Base-by-base conservation (phyloP, 2,329 filamentous ascomycete species). In the Paecilomyces sp. region DNA sequence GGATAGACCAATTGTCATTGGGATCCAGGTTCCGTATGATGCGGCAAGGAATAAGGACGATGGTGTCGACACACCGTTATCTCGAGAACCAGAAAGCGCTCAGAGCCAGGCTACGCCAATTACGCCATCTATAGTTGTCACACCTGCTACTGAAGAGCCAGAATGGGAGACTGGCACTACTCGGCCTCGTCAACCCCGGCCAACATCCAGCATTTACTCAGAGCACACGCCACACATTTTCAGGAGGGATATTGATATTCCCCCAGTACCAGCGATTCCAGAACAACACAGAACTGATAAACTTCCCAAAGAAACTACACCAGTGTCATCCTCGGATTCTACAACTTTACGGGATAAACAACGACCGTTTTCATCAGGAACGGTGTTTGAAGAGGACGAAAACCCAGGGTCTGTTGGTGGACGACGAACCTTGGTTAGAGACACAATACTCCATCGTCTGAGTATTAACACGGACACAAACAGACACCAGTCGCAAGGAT, bases 51-150 rank as follows among this genome's bases (percentile, higher is more conserved):
- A 65, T 25, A 57, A 61, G 18, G 60, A 64, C 0, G 62, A 67
- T 24, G 63, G 61, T 47, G 58, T 56, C 36, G 61, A 58, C 31
- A 61, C 33, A 50, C 53, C 50, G 33, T 59, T 30, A 25, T 33
- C 63, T 13, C 68, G 61, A 58, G 72, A 68, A 30, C 56, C 63
- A 13, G 70, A 75, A 34, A 68, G 68, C 61, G 63, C 67, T 30
- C 63, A 66, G 6, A 69, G 66, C 30, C 68, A 68, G 58, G 64
- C 65, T 12, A 76, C 76, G 2, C 76, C 77, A 1, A 68, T 72
- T 18, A 80, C 78, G 1, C 78, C 78, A 3, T 74, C 75, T 0
- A 80, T 80, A 52, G 65, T 80, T 15, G 68, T 81, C 15, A 81
- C 79, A 0, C 77, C 79, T 3, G 77, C 78, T 9, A 68, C 70